Evolutionary conservation across 1,284 basidiomycete genomes (phyloP), one percentile per base, ranked within the genome.

Genomic region (Ceratobasidium sp.): DNA sequence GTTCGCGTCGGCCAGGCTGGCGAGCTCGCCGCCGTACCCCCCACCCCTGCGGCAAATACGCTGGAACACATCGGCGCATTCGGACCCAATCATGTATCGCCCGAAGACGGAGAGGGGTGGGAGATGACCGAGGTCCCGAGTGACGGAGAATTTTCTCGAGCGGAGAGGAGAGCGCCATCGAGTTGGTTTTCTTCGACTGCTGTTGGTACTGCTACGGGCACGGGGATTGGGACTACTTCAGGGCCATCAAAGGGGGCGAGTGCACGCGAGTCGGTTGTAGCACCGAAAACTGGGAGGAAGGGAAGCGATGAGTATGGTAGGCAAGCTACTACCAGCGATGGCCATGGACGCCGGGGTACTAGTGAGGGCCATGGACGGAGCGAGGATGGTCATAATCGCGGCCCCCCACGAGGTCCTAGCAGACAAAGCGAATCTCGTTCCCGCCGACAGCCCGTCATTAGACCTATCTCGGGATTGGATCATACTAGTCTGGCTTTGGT

Each of bases 391-490:
- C 62, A 77, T n/a, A 50, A 23, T 42, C 62, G 48, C 15, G n/a
- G 28, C 40, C 13, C 10, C 42, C 74, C 40, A 42, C 61, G 56
- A 38, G 59, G 50, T 13, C 52, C 67, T 20, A 52, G 38, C 28
- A 17, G 57, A 40, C 56, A 64, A 42, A 56, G 66, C 20, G 77
- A 61, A 5, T 57, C 66, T 6, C 44, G 59, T 40, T 59, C 92
- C 93, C 87, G 89, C n/a, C 85, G 87, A 23, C 90, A 90, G 78
- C 92, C 92, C 9, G 92, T 92, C 81, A 91, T 94, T 15, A 88
- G 92, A 1, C 92, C 93, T 17, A 84, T 91, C 52, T 91, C 92
- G 15, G 91, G 91, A 6, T 82, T 93, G 65, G 87, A 91, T 80
- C 92, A 90, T 77, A 89, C 89, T 42, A 86, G 90, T 76, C 88